These are phyloP conservation scores for Rosa multiflora DNA, from an alignment of 306 rosid genomes.

Conservation along the genomic window DNA sequence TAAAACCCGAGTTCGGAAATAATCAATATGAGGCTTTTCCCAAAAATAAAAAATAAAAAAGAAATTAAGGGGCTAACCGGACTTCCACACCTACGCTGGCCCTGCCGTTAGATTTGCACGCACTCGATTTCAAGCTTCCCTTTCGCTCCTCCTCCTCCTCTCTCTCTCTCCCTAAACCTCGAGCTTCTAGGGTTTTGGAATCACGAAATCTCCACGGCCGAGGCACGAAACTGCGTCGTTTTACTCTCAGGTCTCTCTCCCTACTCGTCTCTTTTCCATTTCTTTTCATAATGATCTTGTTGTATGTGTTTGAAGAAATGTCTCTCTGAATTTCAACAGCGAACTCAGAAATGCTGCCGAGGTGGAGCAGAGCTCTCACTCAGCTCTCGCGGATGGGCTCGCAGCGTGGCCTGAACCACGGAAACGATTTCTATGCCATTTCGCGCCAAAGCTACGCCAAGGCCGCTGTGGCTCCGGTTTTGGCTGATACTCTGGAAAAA, in stretches of 20 bases:
- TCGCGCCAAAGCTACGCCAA: constrained; percentile 50
- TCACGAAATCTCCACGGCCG: neutral
- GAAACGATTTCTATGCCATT: constrained; percentile 26
- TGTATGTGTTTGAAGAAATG: constrained; percentile 2
- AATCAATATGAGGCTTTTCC: no score
- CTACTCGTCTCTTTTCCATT: neutral
- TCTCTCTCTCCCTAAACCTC: neutral
- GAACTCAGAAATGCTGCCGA: constrained; percentile 51
- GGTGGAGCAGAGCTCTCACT: constrained; percentile 50
- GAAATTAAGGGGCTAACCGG: neutral
- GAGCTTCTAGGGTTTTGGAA: neutral
- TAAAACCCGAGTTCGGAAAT: no score
- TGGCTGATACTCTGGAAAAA: constrained; percentile 1
- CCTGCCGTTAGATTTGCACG: neutral
- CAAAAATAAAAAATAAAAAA: no score
- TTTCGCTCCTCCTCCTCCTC: neutral
- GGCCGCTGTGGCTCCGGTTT: constrained; percentile 45
- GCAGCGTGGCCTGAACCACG: constrained; percentile 28
- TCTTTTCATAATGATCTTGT: neutral
- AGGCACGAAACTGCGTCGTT: neutral
- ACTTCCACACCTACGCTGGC: constrained; percentile 9
- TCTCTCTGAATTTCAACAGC: constrained; percentile 8
- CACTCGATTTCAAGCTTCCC: neutral
- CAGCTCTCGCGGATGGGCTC: constrained; percentile 50
- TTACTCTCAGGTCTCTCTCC: neutral